Base-by-base conservation (phyloP, 805 yeast species). In the Metschnikowia rubicola region DNA sequence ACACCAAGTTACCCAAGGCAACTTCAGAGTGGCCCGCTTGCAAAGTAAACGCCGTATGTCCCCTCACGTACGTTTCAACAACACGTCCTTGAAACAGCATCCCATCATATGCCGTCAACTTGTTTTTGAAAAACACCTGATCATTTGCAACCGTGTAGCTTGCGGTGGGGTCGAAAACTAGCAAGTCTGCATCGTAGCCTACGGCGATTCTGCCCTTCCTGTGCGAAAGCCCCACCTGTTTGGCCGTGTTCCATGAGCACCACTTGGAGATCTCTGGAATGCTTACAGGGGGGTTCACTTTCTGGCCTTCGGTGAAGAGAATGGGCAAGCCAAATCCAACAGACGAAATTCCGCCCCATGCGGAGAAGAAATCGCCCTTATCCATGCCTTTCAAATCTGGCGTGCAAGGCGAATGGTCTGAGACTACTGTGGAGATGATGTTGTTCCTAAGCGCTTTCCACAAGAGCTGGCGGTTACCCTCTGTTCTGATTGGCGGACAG, bases 341-440 rank as follows among this genome's bases (percentile, higher is more conserved):
- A 1, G 96, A 87, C 2, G 96, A 77, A 35, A 91, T 89, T 9
- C 98, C 98, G 32, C 97, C 98, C 98, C 98, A 91, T 2, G 97
- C 96, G 32, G 83, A 78, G 57, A 91, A 81, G 63, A 91, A 91
- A 62, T 91, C 96, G 35, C 97, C 97, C 50, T 80, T 74, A 10
- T 81, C 84, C 43, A 89, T 72, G 19, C 88, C 86, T 66, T 91
- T 91, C 59, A 91, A 73, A 50, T 88, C 88, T 0, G 97, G 96
- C 0, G 96, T 88, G 67, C 98, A 91, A 2, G 97, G 98, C 4
- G 96, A 88, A 67, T 91, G 98, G 65, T 91, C 98, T 10, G 96
- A 86, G 7, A 92, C 97, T 4, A 91, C 96, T 3, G 96, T 83
- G 12, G 87, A 79, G 50, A 91, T 84, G 30, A 83, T 69, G 33